Evolutionary conservation across 176 grass and related monocot species (phyloP).

Genomic region (Dactylis glomerata): DNA sequence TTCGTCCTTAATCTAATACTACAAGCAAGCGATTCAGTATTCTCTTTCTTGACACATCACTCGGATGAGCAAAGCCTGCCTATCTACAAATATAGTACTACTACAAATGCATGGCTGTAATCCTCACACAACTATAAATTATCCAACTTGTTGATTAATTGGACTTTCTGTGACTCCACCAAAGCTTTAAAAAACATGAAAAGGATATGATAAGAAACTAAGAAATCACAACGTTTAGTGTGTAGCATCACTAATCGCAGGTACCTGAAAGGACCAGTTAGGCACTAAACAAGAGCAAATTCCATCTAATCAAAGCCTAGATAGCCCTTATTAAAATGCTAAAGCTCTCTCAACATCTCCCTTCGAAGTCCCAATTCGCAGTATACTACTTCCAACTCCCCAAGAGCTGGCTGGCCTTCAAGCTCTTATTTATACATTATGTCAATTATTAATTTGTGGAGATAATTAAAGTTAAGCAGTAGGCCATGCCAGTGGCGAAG

Average conservation of each 20-base stretch:
- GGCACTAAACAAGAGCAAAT: slow-evolving; percentile 13
- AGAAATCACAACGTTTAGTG: neutral
- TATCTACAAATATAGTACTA: neutral
- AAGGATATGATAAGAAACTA: neutral
- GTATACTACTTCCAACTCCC: slow-evolving; percentile 1
- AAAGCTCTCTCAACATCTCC: neutral
- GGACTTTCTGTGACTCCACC: neutral
- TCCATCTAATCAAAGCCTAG: slow-evolving; percentile 11
- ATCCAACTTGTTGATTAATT: neutral
- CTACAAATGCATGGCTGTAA: neutral
- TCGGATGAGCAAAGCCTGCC: neutral
- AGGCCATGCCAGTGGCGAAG: too few species aligned
- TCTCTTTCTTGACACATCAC: slow-evolving; percentile 27
- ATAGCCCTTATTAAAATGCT: neutral
- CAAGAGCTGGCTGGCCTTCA: slow-evolving; percentile 28
- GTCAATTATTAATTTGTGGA: neutral
- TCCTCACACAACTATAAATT: slow-evolving; percentile 30
- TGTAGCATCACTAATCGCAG: neutral
- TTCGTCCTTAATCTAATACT: slow-evolving; percentile 28
- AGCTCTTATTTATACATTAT: neutral
- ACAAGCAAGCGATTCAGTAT: neutral
- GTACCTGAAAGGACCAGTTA: slow-evolving; percentile 28
- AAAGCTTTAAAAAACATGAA: neutral
- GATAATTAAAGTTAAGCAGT: neutral
- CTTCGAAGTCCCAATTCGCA: neutral